Evolutionary conservation across 2,329 filamentous ascomycete genomes (phyloP).

Genomic region (Calonectria pauciramosa): DNA sequence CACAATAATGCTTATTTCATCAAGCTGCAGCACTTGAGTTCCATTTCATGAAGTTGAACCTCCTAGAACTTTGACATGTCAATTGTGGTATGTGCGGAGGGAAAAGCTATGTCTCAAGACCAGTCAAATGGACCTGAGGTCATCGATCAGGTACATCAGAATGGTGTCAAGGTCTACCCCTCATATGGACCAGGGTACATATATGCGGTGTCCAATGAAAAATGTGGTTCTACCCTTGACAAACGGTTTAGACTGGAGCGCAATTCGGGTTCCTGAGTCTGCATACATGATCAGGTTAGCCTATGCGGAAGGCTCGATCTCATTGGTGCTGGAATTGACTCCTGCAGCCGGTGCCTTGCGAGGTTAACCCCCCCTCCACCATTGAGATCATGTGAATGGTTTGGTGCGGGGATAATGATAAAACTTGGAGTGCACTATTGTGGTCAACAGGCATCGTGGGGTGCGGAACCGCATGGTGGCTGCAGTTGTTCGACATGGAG

Average conservation of each 20-base stretch:
- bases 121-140: no score
- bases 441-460: no score
- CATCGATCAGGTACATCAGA: no score
- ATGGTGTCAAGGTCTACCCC: background rate
- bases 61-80: no score
- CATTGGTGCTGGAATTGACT: slow-evolving; percentile 1
- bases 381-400: background rate
- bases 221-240: background rate
- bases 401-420: background rate
- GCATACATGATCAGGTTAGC: background rate
- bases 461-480: background rate
- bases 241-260: background rate
- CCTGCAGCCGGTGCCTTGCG: background rate
- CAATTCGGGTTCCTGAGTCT: slow-evolving; percentile 5
- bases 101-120: background rate
- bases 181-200: background rate
- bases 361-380: background rate
- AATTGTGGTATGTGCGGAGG: background rate
- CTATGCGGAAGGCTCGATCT: background rate
- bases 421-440: background rate
- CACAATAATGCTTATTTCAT: no score
- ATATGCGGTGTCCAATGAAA: background rate
- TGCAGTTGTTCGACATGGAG: background rate
- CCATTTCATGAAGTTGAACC: background rate
- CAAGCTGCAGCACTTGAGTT: background rate